Evolutionary conservation across 2,329 filamentous ascomycete species (phyloP).

Genomic region (Parastagonospora avenae): DNA sequence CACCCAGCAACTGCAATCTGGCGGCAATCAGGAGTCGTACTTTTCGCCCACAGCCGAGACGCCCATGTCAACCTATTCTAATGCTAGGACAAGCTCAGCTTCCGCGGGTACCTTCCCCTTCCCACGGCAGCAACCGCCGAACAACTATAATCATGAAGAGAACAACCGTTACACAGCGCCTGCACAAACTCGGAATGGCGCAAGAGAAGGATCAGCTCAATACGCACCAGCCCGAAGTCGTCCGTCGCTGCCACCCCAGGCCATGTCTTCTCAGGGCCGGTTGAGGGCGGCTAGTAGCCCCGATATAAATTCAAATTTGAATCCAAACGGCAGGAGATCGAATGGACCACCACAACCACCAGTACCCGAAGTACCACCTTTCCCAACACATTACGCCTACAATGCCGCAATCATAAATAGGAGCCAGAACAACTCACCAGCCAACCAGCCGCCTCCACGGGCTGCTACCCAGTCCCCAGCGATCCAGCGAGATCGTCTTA

Average conservation of each 20-base stretch:
- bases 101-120: slow-evolving; percentile 81
- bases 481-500: slow-evolving; percentile 64
- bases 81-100: slow-evolving; percentile 71
- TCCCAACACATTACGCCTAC: slow-evolving; percentile 63
- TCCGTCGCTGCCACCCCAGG: slow-evolving; percentile 77
- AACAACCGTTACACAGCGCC: slow-evolving; percentile 87
- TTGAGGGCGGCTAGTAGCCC: slow-evolving; percentile 93
- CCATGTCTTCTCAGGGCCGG: slow-evolving; percentile 58
- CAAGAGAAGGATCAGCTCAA: slow-evolving; percentile 72
- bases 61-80: slow-evolving; percentile 62
- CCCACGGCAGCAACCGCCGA: slow-evolving; percentile 72
- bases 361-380: slow-evolving; percentile 55
- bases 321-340: slow-evolving; percentile 61
- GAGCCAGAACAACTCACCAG: slow-evolving; percentile 82
- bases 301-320: slow-evolving; percentile 73
- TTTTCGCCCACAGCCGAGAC: slow-evolving; percentile 88
- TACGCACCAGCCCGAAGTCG: slow-evolving; percentile 71
- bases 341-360: slow-evolving; percentile 49
- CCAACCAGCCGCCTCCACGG: slow-evolving; percentile 70
- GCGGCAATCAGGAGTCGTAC: slow-evolving; percentile 81
- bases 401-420: slow-evolving; percentile 69
- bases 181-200: slow-evolving; percentile 73
- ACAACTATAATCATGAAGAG: slow-evolving; percentile 74
- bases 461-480: slow-evolving; percentile 74
- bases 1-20: slow-evolving; percentile 64